A percentile compares a stretch with the other conserved stretches of the same genome.
These are phyloP conservation scores for Cryptosporidium ubiquitum DNA, from an alignment of 169 alveolate species.

Conservation along the genomic window DNA sequence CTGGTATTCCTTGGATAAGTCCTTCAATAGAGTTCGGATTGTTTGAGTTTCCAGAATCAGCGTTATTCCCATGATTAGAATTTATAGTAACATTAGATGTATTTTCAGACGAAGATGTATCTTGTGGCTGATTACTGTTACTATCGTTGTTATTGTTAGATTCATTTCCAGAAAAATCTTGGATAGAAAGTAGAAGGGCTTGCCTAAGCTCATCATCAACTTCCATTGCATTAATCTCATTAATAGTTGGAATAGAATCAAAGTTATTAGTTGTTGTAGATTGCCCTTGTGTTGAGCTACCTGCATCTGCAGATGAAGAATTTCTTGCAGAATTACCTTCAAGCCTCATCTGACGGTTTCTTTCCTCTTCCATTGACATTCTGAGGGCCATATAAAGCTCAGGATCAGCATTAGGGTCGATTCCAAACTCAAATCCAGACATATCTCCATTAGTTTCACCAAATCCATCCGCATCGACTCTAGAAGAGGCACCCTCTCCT, in stretches of 20 bases:
- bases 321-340: background rate
- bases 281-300: background rate
- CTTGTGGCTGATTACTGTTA: background rate
- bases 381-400: conserved; percentile 89
- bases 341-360: conserved; percentile 38
- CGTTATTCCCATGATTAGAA: background rate
- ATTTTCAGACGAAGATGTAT: background rate
- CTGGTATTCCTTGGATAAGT: conserved; percentile 74
- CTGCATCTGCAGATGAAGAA: conserved; percentile 4
- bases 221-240: conserved; percentile 69
- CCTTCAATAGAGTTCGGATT: conserved; percentile 15
- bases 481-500: conserved; percentile 72
- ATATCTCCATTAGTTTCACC: conserved; percentile 78
- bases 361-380: conserved; percentile 79
- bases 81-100: background rate
- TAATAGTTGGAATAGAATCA: conserved; percentile 58
- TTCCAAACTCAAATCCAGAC: conserved; percentile 80
- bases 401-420: conserved; percentile 91
- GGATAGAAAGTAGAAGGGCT: conserved; percentile 72
- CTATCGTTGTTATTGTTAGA: background rate
- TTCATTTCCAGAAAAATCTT: conserved; percentile 57
- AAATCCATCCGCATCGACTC: conserved; percentile 72
- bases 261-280: background rate
- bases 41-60: background rate
- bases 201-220: conserved; percentile 77